Evolutionary conservation across 2,329 filamentous ascomycete species (phyloP), one percentile per base, ranked within the genome.

Genomic region (Setomelanomma holmii): DNA sequence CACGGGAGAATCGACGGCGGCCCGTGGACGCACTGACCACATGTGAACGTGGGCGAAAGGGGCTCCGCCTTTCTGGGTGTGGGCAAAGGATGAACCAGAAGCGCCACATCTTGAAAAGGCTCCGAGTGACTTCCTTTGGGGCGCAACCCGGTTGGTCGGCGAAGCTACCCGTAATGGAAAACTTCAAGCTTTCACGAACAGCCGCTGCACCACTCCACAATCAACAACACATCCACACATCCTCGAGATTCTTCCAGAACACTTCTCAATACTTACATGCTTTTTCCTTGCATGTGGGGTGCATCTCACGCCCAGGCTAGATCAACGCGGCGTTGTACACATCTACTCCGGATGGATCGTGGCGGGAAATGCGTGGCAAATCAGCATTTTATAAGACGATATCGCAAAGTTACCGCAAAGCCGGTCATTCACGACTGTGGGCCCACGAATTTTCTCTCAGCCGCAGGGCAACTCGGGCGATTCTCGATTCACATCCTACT

Each of bases 1-100:
- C 22, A 36, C 39, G 42, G 53, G 44, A 49, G 42, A 49, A 54
- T 49, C 54, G 48, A 52, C 49, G 53, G 50, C 44, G 27, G 53
- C 57, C 58, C 57, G 59, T 60, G 59, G 59, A 44, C 43, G 59
- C 59, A 54, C 45, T 58, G 53, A 50, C 56, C 56, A 54, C 43
- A 30, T 16, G 49, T 52, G 51, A 53, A 49, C 41, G 50, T 53
- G 45, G 55, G 47, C 48, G 50, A 56, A 53, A 52, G 44, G 45
- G 47, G 38, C 17, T 12, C 38, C 38, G 38, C 38, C 19, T 14
- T 22, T 5, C 10, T 10, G 20, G 23, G 19, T 11, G 16, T 12
- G 19, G n/a, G 14, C 23, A 20, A 44, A 14, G 10, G n/a, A 34
- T 44, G 41, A 7, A 34, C 40, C n/a, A n/a, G 21, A n/a, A 36